A percentile compares a stretch with the other conserved stretches of the same genome.
Conservation (phyloP, 768 basidiomycete species). For the Pleurotus djamor region DNA sequence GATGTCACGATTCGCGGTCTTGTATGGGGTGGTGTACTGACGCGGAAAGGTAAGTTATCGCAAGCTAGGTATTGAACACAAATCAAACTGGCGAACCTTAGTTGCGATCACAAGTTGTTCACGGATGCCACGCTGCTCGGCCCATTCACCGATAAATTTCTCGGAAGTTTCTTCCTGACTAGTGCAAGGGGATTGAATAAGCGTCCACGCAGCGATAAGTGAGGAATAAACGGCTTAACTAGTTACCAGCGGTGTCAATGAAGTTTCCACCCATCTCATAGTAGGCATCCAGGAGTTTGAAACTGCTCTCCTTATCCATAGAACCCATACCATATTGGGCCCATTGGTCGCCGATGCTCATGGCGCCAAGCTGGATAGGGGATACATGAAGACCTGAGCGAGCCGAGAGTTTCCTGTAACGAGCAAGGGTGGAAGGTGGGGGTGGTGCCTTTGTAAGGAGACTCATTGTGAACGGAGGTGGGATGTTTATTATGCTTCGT, state of each 20-base stretch:
- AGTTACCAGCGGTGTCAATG: conserved; percentile 39
- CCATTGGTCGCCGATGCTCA: conserved; percentile 49
- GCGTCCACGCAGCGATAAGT: not conserved
- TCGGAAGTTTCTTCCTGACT: conserved; percentile 60
- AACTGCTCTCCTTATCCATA: conserved; percentile 33
- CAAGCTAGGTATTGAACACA: not conserved
- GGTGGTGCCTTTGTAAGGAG: conserved; percentile 9
- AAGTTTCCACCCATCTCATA: conserved; percentile 39
- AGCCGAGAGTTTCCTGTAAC: conserved; percentile 38
- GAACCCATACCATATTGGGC: conserved; percentile 19
- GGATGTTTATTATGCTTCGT: too few relatives aligned
- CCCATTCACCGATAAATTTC: conserved; percentile 51
- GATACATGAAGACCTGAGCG: conserved; percentile 45
- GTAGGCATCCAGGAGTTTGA: conserved; percentile 39
- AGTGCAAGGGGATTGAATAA: not conserved
- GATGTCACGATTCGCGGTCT: conserved; percentile 17
- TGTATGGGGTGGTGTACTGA: conserved; percentile 29
- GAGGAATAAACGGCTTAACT: conserved; percentile 16
- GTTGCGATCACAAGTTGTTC: conserved; percentile 48
- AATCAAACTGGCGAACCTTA: conserved; percentile 25
- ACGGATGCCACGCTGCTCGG: conserved; percentile 38
- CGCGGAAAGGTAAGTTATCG: not conserved
- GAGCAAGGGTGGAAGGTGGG: conserved; percentile 29
- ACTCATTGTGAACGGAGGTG: too few relatives aligned
- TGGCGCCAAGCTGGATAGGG: conserved; percentile 44